Base-by-base conservation (phyloP, 2,329 filamentous ascomycete genomes). In the Coniochaeta sp. region DNA sequence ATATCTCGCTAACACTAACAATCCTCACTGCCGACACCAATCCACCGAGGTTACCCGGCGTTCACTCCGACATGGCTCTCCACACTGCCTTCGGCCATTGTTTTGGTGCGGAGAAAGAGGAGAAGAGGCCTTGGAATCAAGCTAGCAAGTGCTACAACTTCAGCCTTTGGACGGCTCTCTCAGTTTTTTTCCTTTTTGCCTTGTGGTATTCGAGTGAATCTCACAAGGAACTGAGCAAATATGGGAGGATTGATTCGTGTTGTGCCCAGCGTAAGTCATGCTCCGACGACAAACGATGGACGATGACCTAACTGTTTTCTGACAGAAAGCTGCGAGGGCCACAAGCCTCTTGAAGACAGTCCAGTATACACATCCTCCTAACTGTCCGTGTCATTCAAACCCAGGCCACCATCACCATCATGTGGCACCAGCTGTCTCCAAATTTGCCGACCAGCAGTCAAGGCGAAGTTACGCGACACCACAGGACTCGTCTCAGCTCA, bases 301-400 rank as follows among this genome's bases (percentile, higher is more conserved):
- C 5, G 14, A 28, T 28, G n/a, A 59, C 28, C 55, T 63, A 12
- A 58, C 59, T 8, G 11, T 50, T 3, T 40, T 31, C 36, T 63
- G n/a, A n/a, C n/a, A 86, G 85, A 80, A 82, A 65, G 83, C 85
- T 33, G 79, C 82, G 55, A 80, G 87, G 65, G 90, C 90, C 17
- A 77, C 86, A 62, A 90, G 82, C 66, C 81, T 93, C 57, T 86
- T 98, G 57, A 88, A 90, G 59, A 93, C 93, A n/a, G 86, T 99
- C 60, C 93, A 96, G 74, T 96, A 89, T 73, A 89, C 89, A 1
- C 93, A 95, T 72, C 92, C 91, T 61, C 91, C 91, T 6, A 86
- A 83, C 59, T 97, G 93, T 71, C 95, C 95, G 1, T 98, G 95
- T 74, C 95, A 99, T 72, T 89, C 90, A 50, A 97, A 96, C 68